Conservation (phyloP, 345 rosid species). For the Eucalyptus grandis region DNA sequence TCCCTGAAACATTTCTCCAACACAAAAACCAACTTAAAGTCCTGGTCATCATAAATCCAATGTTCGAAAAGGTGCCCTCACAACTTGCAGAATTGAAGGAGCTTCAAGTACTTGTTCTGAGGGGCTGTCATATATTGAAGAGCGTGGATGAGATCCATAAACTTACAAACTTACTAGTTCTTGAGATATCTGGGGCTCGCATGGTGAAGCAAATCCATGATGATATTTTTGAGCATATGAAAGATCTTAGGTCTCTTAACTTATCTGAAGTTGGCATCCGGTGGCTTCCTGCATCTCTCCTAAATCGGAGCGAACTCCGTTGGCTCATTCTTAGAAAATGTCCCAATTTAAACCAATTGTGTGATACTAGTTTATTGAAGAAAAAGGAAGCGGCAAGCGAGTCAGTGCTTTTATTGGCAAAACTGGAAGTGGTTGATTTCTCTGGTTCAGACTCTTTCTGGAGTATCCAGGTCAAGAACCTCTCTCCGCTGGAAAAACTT, state of each 20-base stretch:
- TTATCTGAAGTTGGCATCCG: neutral
- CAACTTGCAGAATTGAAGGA: neutral
- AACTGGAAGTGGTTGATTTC: neutral
- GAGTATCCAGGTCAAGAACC: neutral
- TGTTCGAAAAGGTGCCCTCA: neutral
- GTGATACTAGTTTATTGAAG: too few species aligned
- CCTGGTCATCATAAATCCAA: neutral
- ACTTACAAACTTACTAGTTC: neutral
- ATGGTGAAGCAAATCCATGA: neutral
- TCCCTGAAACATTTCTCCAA: neutral
- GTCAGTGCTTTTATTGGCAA: neutral
- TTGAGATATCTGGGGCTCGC: neutral
- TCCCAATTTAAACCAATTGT: too few species aligned
- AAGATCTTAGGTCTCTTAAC: neutral
- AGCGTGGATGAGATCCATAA: neutral
- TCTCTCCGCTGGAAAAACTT: neutral
- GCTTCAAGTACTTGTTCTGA: neutral
- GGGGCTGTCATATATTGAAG: fast-evolving
- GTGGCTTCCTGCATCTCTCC: too few species aligned
- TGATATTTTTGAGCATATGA: neutral
- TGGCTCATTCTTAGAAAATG: too few species aligned
- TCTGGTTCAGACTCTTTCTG: neutral
- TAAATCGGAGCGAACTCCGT: too few species aligned
- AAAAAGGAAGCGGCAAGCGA: too few species aligned
- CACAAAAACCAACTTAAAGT: neutral